Conservation (phyloP, 1,139 yeast species). For the Geotrichum aggregatum region DNA sequence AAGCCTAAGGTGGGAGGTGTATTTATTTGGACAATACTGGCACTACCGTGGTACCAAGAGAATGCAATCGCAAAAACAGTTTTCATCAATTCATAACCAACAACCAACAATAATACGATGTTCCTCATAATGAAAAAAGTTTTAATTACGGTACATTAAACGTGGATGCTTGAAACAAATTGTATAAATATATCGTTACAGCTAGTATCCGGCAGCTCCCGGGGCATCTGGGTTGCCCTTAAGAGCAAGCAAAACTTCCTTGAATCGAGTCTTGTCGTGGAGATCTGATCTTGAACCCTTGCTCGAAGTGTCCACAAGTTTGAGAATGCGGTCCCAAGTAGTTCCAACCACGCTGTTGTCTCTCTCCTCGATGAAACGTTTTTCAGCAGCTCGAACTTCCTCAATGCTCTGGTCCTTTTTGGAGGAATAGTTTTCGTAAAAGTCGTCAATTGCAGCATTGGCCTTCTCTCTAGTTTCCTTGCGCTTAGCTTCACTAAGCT, state of each 20-base stretch:
- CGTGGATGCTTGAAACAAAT: not conserved
- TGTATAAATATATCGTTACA: not conserved
- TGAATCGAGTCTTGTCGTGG: conserved; percentile 69
- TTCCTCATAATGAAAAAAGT: no score
- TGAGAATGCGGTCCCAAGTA: conserved; percentile 80
- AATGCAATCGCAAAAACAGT: no score
- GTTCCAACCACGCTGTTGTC: conserved; percentile 70
- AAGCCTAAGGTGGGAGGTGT: no score
- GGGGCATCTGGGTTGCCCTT: conserved; percentile 71
- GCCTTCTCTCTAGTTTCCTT: conserved; percentile 72
- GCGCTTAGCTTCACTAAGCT: conserved; percentile 61
- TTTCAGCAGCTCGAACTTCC: conserved; percentile 59
- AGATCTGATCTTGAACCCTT: conserved; percentile 44
- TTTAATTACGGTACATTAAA: not conserved
- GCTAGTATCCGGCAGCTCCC: conserved; percentile 57
- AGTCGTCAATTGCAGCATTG: conserved; percentile 83
- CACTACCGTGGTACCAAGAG: no score
- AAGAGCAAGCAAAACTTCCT: conserved; percentile 58
- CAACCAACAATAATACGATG: no score
- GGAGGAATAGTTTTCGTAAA: conserved; percentile 85
- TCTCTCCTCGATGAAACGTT: conserved; percentile 64
- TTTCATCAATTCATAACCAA: no score
- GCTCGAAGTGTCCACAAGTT: conserved; percentile 47
- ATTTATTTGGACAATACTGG: no score
- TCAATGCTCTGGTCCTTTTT: conserved; percentile 72